Percentiles rank a stretch among this genome's conserved stretches.
These are phyloP conservation scores for Arachis stenosperma DNA, from an alignment of 306 rosid genomes.

Conservation along the genomic window DNA sequence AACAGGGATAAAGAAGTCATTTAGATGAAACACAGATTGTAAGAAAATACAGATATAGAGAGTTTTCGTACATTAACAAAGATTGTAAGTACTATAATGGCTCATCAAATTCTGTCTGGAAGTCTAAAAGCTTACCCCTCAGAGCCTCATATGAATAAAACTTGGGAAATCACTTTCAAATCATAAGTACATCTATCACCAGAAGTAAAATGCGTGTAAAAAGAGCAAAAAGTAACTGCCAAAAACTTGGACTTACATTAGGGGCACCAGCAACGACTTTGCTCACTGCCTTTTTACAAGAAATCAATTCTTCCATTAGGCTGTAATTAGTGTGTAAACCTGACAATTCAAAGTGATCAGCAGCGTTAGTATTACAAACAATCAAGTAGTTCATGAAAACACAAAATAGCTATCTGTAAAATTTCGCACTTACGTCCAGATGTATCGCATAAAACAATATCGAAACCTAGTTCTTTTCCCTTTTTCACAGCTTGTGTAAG, in stretches of 20 bases:
- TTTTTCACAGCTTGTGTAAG: constrained; percentile 89
- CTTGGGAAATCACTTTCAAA: constrained; percentile 10
- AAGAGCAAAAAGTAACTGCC: not conserved
- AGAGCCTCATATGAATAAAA: constrained; percentile 1
- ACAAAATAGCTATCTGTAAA: constrained; percentile 30
- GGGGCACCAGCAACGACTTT: constrained; percentile 88
- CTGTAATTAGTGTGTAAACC: constrained; percentile 97
- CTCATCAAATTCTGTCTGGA: constrained; percentile 12
- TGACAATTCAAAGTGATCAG: constrained; percentile 43
- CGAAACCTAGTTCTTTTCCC: constrained; percentile 84
- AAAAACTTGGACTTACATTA: constrained; percentile 61
- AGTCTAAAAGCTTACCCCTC: constrained; percentile 14
- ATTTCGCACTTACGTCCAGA: constrained; percentile 83
- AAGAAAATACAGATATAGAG: constrained; percentile 16
- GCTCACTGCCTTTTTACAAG: constrained; percentile 88
- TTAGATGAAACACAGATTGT: constrained; percentile 8
- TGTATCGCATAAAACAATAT: constrained; percentile 89
- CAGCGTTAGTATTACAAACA: constrained; percentile 27
- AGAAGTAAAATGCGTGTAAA: constrained; percentile 28
- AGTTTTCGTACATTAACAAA: constrained; percentile 1
- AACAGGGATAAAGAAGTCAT: constrained; percentile 1
- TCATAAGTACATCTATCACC: constrained; percentile 1
- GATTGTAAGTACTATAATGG: not conserved
- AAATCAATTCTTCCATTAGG: constrained; percentile 94
- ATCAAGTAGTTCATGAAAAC: constrained; percentile 26